Base-by-base conservation (phyloP, 2,329 filamentous ascomycete species). In the Trichoderma gracile region DNA sequence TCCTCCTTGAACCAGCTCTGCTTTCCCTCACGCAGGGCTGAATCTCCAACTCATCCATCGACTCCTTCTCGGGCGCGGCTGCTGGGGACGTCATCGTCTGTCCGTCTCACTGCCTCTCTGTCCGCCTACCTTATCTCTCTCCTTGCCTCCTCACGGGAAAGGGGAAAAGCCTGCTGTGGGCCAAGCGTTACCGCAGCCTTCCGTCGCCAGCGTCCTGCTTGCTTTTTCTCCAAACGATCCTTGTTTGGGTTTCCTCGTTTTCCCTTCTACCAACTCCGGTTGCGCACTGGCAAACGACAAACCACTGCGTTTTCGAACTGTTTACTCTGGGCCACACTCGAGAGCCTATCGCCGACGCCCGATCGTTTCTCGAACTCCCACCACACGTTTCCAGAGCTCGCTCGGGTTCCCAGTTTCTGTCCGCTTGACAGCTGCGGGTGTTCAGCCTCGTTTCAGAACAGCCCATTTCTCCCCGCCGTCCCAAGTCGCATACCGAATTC, bases 161-260 rank as follows among this genome's bases (percentile, higher is more conserved):
- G 46, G 54, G 46, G 33, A 5, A 38, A 38, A 30, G 38, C 33
- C 52, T 64, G 33, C 33, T 38, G 33, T 59, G 40, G 40, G 47
- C 59, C 17, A 64, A 53, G 54, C 54, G 17, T 40, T 54, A 55
- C 54, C 40, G 54, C 47, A 53, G 62, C 55, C 59, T 45, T 54
- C 54, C 40, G 38, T 53, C 21, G 10, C 14, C 40, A 15, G 58
- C 40, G 45, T 58, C 10, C 46, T 50, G 54, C 46, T 57, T 43
- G 52, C 46, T 64, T 40, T 42, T 23, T 55, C 38, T 58, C 63
- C 53, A 33, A 33, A 53, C 38, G 33, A 58, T 21, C 40, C 60
- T 56, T 30, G 21, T 47, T 25, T 47, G 60, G 33, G 10, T 19
- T 38, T 25, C 5, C 15, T 42, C 8, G 12, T 45, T 15, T 21